Base-by-base conservation (phyloP, 2,329 filamentous ascomycete genomes). In the Cucurbitaria berberidis region DNA sequence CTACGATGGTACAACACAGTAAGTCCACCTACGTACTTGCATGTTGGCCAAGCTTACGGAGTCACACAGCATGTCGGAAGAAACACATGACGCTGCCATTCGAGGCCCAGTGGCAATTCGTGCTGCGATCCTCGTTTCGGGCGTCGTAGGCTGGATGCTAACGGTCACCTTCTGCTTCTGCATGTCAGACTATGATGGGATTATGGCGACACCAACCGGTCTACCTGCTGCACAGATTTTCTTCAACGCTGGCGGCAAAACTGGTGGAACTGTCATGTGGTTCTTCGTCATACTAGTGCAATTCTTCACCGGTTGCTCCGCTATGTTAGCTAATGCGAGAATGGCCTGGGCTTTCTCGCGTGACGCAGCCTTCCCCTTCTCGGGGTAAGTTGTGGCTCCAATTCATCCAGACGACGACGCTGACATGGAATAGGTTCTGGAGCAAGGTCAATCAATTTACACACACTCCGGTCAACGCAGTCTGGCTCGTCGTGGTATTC, bases 1-100 rank as follows among this genome's bases (percentile, higher is more conserved):
- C 66, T 88, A 87, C 66, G 85, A 88, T 61, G 85, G 82, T 40
- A 88, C 86, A 10, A 87, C 85, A 5, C 86, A 88, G 81, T 83
- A 73, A 68, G 78, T 73, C 43, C 39, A 36, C 49, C 55, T 41
- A 30, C 38, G 22, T 51, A 19, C 48, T 52, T 61, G 53, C 57
- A 63, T 52, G 51, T 59, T 40, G 64, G 46, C 54, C 59, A 59
- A 58, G 53, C 65, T 72, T 67, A 71, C 45, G 3, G 44, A 26
- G 43, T 58, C 39, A 22, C 59, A 57, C 62, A 82, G 80, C 63
- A 87, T 88, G 81, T 86, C 84, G 2, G 86, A 88, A 76, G 85
- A 88, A 73, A 87, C 84, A 0, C 84, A 86, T 59, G 82, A 88
- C 66, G 85, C 86, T 6, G 84, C 84, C 2, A 78, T 84, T 45